A percentile compares a stretch with the other conserved stretches of the same genome.
These are phyloP conservation scores for Xanthoceras sorbifolium DNA, from an alignment of 345 rosid species.

Conservation along the genomic window DNA sequence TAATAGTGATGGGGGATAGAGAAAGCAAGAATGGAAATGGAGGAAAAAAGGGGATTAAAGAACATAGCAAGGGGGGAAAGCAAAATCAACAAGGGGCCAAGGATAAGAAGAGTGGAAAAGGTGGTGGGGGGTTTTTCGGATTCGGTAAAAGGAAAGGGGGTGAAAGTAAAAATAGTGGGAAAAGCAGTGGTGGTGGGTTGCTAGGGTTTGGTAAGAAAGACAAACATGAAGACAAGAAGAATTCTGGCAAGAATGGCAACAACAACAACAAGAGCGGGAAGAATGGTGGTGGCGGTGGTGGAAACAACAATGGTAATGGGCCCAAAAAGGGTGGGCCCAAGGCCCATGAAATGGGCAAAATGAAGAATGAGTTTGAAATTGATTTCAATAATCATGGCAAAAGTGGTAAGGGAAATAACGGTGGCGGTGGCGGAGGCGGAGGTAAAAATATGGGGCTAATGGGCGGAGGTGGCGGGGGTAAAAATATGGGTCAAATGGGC, in stretches of 20 bases:
- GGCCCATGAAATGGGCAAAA: slow-evolving; percentile 37
- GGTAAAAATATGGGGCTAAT: slow-evolving; percentile 20
- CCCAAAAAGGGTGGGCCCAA: slow-evolving; percentile 58
- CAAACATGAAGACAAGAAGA: slow-evolving; percentile 21
- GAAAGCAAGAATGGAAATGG: slow-evolving; percentile 30
- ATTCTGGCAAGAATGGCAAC: background rate
- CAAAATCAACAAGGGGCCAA: slow-evolving; percentile 24
- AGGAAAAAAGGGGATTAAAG: slow-evolving; percentile 35
- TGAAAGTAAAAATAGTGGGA: slow-evolving; percentile 39
- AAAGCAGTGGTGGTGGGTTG: slow-evolving; percentile 38
- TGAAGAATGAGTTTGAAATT: slow-evolving; percentile 44
- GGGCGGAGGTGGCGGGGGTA: slow-evolving; percentile 25
- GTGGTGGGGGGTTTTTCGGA: slow-evolving; percentile 42
- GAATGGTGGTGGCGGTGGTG: slow-evolving; percentile 42
- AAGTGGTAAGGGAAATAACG: slow-evolving; percentile 27
- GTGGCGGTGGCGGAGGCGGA: slow-evolving; percentile 25
- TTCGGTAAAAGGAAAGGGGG: slow-evolving; percentile 50
- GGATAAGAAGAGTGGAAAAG: slow-evolving; percentile 41
- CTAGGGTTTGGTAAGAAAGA: slow-evolving; percentile 51
- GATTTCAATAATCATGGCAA: slow-evolving; percentile 46
- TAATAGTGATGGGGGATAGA: slow-evolving; percentile 49
- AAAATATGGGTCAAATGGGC: slow-evolving; percentile 8
- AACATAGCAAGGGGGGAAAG: slow-evolving; percentile 18
- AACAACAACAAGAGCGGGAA: slow-evolving; percentile 19
- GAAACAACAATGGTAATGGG: slow-evolving; percentile 47